These are phyloP conservation scores for Lupinus albus DNA, from an alignment of 306 rosid genomes.

Conservation along the genomic window DNA sequence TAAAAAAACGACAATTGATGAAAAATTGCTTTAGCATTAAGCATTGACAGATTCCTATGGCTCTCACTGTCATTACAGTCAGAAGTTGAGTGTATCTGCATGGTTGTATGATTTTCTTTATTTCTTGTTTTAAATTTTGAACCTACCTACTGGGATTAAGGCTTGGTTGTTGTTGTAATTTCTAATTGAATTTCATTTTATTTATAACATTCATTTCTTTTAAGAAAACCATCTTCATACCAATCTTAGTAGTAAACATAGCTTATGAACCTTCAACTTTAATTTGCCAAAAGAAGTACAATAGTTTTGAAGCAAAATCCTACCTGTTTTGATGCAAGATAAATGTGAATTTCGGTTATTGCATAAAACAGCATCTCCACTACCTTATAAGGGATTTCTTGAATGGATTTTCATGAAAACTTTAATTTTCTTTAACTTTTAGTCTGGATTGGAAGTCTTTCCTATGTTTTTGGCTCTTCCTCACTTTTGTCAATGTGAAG, in stretches of 20 bases:
- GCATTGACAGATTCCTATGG: not conserved
- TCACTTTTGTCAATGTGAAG: conserved; percentile 26
- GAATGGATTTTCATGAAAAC: conserved; percentile 7
- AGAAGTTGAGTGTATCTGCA: not conserved
- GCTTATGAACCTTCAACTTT: conserved; percentile 7
- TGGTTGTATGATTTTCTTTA: not conserved
- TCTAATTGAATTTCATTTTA: conserved; percentile 13
- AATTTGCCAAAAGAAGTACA: not conserved
- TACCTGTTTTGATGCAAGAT: not conserved
- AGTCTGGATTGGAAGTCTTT: conserved; percentile 20
- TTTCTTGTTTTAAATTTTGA: not conserved
- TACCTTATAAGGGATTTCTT: conserved; percentile 5
- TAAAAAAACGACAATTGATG: not conserved
- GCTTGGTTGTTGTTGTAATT: too few relatives aligned
- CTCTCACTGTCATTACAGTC: not conserved
- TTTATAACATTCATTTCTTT: not conserved
- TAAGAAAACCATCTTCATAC: not conserved
- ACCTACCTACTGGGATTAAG: too few relatives aligned
- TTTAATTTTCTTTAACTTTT: conserved; percentile 3
- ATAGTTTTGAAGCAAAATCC: conserved; percentile 15
- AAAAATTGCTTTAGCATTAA: conserved; percentile 13
- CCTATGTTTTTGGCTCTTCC: conserved; percentile 16
- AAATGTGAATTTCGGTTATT: not conserved
- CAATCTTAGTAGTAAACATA: not conserved
- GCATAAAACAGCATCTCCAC: not conserved